Percentiles rank a stretch among this genome's conserved stretches.
phyloP scores from a whole-genome alignment of 352 stramenopile genomes.

The Phytophthora macrochlamydospora region DNA sequence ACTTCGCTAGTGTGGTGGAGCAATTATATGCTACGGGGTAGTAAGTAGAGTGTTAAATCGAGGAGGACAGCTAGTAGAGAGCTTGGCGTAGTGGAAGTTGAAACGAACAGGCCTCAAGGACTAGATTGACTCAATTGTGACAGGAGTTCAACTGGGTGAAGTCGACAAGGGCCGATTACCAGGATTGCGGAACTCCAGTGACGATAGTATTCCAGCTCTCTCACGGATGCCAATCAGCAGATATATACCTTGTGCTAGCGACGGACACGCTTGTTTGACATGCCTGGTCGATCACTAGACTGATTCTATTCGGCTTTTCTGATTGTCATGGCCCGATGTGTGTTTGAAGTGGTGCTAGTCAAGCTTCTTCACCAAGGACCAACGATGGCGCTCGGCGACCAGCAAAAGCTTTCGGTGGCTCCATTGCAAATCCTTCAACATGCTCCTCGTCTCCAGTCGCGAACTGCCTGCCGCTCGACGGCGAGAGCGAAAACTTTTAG shows the following conservation, averaged over 20 bases:
- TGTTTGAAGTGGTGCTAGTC: conserved; percentile 14
- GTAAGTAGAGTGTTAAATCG: neutral
- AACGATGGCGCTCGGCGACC: neutral
- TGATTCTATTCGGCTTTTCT: no score
- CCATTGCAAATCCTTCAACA: conserved; percentile 27
- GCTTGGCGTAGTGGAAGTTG: no score
- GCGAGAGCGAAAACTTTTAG: neutral
- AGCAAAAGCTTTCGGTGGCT: neutral
- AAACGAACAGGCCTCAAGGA: no score
- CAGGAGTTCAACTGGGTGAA: no score
- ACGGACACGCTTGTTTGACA: no score
- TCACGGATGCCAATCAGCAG: neutral
- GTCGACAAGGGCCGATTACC: neutral
- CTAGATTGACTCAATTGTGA: no score
- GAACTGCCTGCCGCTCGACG: neutral
- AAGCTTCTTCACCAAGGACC: no score
- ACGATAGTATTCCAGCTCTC: neutral
- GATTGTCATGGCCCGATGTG: conserved; percentile 15
- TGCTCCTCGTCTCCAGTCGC: conserved; percentile 14
- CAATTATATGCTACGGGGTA: conserved; percentile 45
- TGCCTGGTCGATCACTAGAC: no score
- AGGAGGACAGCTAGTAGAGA: neutral
- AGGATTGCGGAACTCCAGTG: neutral
- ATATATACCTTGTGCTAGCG: neutral
- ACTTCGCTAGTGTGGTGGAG: conserved; percentile 56